phyloP scores from a whole-genome alignment of 192 early-diverging fungal genomes.

The Backusella morwellensis region DNA sequence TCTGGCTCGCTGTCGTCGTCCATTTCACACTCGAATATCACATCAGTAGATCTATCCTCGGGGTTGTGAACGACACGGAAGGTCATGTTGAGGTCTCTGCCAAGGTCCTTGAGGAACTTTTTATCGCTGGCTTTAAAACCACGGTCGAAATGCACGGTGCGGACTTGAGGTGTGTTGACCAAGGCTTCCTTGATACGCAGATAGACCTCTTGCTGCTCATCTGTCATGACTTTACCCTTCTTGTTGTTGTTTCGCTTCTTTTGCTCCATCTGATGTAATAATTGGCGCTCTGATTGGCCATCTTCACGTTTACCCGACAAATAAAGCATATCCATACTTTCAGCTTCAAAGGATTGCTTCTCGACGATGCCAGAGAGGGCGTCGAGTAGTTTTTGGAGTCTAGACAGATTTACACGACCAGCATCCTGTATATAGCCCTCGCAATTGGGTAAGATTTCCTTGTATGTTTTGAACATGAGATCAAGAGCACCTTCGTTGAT shows the following conservation, averaged over 20 bases:
- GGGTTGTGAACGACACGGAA: constrained; percentile 33
- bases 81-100: constrained; percentile 44
- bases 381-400: constrained; percentile 62
- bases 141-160: constrained; percentile 42
- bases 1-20: constrained; percentile 42
- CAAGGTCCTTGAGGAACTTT: constrained; percentile 46
- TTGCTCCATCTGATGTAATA: constrained; percentile 25
- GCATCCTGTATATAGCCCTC: constrained; percentile 89
- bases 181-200: not conserved
- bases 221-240: constrained; percentile 22
- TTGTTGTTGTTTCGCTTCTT: constrained; percentile 17
- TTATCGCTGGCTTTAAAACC: constrained; percentile 44
- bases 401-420: constrained; percentile 62
- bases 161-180: constrained; percentile 13
- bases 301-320: constrained; percentile 47
- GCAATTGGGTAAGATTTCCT: constrained; percentile 58
- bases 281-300: constrained; percentile 24
- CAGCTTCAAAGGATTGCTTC: constrained; percentile 46
- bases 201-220: not conserved
- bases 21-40: constrained; percentile 48
- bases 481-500: constrained; percentile 89
- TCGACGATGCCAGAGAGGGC: constrained; percentile 55
- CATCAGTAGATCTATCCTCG: constrained; percentile 31
- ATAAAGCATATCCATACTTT: constrained; percentile 43
- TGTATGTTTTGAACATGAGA: constrained; percentile 68